Percentiles rank a stretch among this genome's conserved stretches.
phyloP scores from a whole-genome alignment of 2,329 filamentous ascomycete species.

The Drechslerella dactyloides region DNA sequence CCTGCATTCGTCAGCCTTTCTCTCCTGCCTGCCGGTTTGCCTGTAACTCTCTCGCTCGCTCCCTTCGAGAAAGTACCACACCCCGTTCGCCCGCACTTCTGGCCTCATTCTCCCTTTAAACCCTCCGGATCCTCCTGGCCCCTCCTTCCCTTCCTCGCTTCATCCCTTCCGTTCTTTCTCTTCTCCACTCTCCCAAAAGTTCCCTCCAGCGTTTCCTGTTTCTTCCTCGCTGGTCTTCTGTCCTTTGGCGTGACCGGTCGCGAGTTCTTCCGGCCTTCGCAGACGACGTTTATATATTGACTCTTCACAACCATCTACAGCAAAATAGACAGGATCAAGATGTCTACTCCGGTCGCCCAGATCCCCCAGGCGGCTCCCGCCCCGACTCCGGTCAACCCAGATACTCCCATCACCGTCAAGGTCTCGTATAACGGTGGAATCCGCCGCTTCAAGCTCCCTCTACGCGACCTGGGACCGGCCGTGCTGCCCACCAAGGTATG shows the following conservation, averaged over 20 bases:
- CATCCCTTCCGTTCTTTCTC: neutral
- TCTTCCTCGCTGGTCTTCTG: neutral
- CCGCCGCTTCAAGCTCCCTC: conserved; percentile 85
- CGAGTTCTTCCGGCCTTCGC: conserved; percentile 5
- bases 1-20: no score
- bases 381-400: conserved; percentile 59
- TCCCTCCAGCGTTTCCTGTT: conserved; percentile 13
- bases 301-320: neutral
- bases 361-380: conserved; percentile 37
- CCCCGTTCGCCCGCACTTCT: conserved; percentile 7
- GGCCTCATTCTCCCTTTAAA: conserved; percentile 10
- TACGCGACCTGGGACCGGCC: conserved; percentile 78
- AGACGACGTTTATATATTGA: conserved; percentile 16
- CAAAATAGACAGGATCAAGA: conserved; percentile 35
- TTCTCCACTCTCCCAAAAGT: conserved; percentile 7
- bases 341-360: conserved; percentile 41
- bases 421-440: conserved; percentile 76
- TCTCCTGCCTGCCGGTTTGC: conserved; percentile 3
- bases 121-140: conserved; percentile 20
- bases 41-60: conserved; percentile 24
- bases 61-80: conserved; percentile 44
- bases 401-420: conserved; percentile 84
- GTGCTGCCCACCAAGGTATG: conserved; percentile 81
- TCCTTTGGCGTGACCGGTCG: conserved; percentile 11
- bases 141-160: conserved; percentile 7